Percentiles rank a stretch among this genome's conserved stretches.
phyloP scores from a whole-genome alignment of 306 rosid genomes.

The Lathyrus aphaca region DNA sequence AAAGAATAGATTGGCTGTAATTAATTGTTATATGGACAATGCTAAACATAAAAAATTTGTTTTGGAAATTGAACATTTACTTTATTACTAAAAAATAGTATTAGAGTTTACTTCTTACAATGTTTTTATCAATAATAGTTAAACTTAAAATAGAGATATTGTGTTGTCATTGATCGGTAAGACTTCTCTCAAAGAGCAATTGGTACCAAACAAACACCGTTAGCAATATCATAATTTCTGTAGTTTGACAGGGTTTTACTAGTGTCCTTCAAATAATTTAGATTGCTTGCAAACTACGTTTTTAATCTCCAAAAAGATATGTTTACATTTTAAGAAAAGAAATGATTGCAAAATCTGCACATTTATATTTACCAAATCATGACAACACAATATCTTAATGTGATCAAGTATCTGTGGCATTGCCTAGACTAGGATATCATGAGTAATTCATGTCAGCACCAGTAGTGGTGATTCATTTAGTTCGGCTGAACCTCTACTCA shows the following conservation, averaged over 20 bases:
- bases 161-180: neutral
- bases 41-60: too few relatives aligned
- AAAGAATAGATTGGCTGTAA: too few relatives aligned
- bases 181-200: neutral
- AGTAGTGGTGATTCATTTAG: neutral
- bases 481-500: neutral
- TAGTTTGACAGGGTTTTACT: neutral
- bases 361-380: neutral
- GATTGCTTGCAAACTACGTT: slow-evolving; percentile 6
- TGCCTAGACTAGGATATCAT: neutral
- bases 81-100: too few relatives aligned
- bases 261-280: neutral
- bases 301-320: neutral
- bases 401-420: neutral
- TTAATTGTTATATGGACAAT: too few relatives aligned
- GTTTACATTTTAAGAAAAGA: slow-evolving; percentile 1
- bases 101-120: too few relatives aligned
- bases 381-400: neutral
- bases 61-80: too few relatives aligned
- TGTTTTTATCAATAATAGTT: too few relatives aligned
- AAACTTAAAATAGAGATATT: too few relatives aligned
- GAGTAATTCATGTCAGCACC: neutral
- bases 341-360: slow-evolving; percentile 3
- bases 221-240: neutral
- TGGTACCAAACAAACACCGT: neutral